Evolutionary conservation across 2,329 filamentous ascomycete genomes (phyloP).

Genomic region (Phymatotrichopsis omnivora): DNA sequence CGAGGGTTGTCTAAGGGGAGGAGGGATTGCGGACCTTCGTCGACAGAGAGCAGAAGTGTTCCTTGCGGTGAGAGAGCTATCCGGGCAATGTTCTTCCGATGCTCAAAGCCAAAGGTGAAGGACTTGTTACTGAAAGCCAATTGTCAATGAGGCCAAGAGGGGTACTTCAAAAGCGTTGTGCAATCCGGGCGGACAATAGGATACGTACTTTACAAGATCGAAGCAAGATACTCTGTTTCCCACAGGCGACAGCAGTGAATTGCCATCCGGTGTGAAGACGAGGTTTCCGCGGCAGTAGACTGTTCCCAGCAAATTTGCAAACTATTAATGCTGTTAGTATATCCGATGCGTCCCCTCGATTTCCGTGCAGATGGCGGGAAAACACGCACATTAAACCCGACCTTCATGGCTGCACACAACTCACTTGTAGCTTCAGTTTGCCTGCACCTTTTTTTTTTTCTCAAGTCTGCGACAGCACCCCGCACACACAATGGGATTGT

Average conservation of each 20-base stretch:
- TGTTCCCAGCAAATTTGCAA: constrained; percentile 95
- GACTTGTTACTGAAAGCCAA: constrained; percentile 64
- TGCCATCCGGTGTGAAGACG: constrained; percentile 91
- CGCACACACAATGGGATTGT: too few species aligned
- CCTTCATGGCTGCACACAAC: too few species aligned
- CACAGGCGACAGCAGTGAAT: constrained; percentile 87
- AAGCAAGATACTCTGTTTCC: constrained; percentile 94
- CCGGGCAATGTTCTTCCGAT: constrained; percentile 83
- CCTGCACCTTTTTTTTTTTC: too few species aligned
- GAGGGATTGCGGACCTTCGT: constrained; percentile 46
- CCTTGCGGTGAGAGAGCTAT: constrained; percentile 82
- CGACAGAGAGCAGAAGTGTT: constrained; percentile 83
- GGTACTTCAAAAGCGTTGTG: too few species aligned
- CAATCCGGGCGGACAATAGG: too few species aligned
- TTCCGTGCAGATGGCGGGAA: neutral
- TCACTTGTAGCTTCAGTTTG: too few species aligned
- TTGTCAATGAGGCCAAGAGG: too few species aligned
- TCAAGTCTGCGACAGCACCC: too few species aligned
- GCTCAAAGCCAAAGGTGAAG: constrained; percentile 75
- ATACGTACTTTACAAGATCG: constrained; percentile 76
- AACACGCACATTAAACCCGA: constrained; percentile 76
- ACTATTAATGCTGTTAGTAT: constrained; percentile 47
- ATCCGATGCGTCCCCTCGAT: neutral
- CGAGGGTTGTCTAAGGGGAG: neutral
- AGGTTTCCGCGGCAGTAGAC: constrained; percentile 98